Evolutionary conservation across 257 asterid genomes (phyloP), one percentile per base, ranked within the genome.

Genomic region (Gynochthodes officinalis): DNA sequence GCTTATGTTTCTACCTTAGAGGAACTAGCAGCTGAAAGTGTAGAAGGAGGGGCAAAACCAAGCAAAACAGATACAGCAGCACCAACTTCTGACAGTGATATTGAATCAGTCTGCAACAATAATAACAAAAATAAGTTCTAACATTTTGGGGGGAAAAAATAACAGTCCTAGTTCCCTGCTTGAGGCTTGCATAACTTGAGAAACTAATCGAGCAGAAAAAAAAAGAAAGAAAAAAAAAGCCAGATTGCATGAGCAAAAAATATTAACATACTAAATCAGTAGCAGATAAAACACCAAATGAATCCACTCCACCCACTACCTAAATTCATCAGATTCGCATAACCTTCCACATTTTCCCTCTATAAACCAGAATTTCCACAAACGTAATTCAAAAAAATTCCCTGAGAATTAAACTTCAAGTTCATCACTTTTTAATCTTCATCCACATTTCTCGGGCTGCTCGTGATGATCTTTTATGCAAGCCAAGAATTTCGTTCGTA

Each of bases 21-120:
- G 75, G 99, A 95, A 86, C 98, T 80, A 81, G 87, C 78, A 69
- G 82, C 83, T 59, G 92, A 79, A 64, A 92, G 86, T n/a, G 90
- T 72, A 73, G 86, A 76, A 72, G 89, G 86, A 55, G 98, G 98
- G 28, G 94, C 84, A 75, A 86, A 78, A 33, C 99, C 99, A 79
- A 95, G 96, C 85, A 95, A 88, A 67, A 92, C 94, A 30, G 99
- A 92, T 44, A 90, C 84, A 49, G 89, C 76, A 63, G 96, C 98
- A 69, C 92, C 90, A 68, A 92, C 79, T 80, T 92, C 98, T 15
- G 90, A 75, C 55, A 87, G 82, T 32, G 92, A 83, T 77, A 92
- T 69, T 19, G 90, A 78, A 80, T 78, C 84, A 67, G 77, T 73
- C 98, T 94, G 95, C 87, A 85, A 18, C 14, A 76, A 74, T 43